A percentile compares a stretch with the other conserved stretches of the same genome.
phyloP scores from a whole-genome alignment of 441 rosid species.

The Adansonia madagascariensis region DNA sequence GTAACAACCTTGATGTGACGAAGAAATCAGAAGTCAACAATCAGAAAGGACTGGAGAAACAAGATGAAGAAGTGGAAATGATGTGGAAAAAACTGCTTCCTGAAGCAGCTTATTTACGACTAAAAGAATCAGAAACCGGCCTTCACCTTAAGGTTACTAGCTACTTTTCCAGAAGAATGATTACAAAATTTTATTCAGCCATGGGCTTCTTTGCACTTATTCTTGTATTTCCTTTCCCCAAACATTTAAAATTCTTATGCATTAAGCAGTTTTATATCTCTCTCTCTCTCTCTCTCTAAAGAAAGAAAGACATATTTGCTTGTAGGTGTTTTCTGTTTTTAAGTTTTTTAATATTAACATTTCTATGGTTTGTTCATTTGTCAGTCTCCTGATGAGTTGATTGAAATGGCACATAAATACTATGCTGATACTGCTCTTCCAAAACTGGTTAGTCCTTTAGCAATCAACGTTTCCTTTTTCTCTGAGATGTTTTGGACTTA shows the following conservation, averaged over 20 bases:
- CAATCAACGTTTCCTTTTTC: constrained; percentile 21
- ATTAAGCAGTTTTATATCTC: constrained; percentile 1
- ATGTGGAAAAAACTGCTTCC: constrained; percentile 66
- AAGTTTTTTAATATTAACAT: constrained; percentile 8
- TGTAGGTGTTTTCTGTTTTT: constrained; percentile 17
- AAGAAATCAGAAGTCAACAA: constrained; percentile 51
- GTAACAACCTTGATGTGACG: constrained; percentile 43
- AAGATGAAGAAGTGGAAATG: constrained; percentile 53
- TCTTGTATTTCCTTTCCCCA: constrained; percentile 12
- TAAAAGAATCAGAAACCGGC: constrained; percentile 83
- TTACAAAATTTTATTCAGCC: constrained; percentile 23
- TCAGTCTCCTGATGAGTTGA: constrained; percentile 75
- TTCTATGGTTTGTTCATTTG: constrained; percentile 25
- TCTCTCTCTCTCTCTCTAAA: background rate
- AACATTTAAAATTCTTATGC: constrained; percentile 22
- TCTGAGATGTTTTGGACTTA: constrained; percentile 28
- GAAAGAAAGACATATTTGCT: background rate
- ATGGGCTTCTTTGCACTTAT: constrained; percentile 19
- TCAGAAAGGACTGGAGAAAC: constrained; percentile 58
- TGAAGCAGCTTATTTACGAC: constrained; percentile 67
- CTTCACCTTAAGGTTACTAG: constrained; percentile 74
- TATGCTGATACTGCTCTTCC: constrained; percentile 83
- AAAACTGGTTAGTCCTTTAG: constrained; percentile 62
- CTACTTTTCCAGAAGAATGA: constrained; percentile 26
- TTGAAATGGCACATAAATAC: constrained; percentile 70